Evolutionary conservation across 352 stramenopile species (phyloP).

Genomic region (Lagenidium giganteum): DNA sequence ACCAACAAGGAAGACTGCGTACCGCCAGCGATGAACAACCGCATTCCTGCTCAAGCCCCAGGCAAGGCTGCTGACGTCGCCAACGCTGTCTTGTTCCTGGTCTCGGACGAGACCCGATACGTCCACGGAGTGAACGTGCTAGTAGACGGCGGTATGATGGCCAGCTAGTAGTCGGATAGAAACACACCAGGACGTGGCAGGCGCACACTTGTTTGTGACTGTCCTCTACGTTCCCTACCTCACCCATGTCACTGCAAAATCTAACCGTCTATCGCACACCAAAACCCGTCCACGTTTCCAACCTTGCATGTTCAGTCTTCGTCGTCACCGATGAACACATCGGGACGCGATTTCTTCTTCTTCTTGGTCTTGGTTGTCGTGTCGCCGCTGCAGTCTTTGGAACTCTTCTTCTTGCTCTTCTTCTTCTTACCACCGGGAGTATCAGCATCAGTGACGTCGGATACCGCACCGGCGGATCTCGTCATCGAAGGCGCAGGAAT

Average conservation of each 20-base stretch:
- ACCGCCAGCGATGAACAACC: constrained; percentile 31
- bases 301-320: no score
- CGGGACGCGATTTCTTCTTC: constrained; percentile 17
- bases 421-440: neutral
- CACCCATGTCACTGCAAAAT: no score
- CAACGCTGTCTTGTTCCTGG: constrained; percentile 63
- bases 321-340: no score
- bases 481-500: neutral
- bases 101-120: constrained; percentile 58
- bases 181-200: no score
- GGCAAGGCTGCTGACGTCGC: constrained; percentile 62
- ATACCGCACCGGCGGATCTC: neutral
- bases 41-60: constrained; percentile 43
- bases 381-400: neutral
- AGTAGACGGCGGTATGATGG: constrained; percentile 53
- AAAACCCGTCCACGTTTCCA: no score
- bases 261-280: no score
- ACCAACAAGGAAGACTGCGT: constrained; percentile 53
- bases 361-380: constrained; percentile 10
- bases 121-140: constrained; percentile 60
- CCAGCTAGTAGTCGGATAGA: constrained; percentile 27
- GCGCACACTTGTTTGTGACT: no score
- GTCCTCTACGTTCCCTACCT: no score
- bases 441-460: neutral
- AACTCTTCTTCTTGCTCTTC: constrained; percentile 11